Conservation (phyloP, 192 early-diverging fungal genomes). For the Backusella sp. region DNA sequence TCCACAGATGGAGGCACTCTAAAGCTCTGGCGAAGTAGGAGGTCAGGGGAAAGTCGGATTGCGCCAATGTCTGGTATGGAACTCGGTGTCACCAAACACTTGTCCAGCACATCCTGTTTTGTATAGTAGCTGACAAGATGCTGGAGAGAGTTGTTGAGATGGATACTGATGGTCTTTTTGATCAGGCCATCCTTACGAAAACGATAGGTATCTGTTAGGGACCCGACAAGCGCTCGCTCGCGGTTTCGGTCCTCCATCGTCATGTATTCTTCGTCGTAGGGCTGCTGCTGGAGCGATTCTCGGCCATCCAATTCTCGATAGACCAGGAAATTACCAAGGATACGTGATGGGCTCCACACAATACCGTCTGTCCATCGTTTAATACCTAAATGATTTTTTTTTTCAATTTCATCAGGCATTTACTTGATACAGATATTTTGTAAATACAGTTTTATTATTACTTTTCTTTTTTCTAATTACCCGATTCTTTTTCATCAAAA, state of each 20-base stretch:
- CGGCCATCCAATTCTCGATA: slow-evolving; percentile 68
- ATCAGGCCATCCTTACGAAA: slow-evolving; percentile 65
- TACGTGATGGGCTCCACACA: slow-evolving; percentile 81
- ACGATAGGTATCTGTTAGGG: slow-evolving; percentile 52
- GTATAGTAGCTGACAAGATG: slow-evolving; percentile 60
- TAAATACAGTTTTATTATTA: no score
- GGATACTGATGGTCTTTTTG: slow-evolving; percentile 76
- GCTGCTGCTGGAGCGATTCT: not conserved
- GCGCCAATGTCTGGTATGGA: slow-evolving; percentile 42
- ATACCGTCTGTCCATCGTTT: slow-evolving; percentile 88
- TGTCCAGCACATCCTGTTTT: slow-evolving; percentile 53
- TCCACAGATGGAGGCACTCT: slow-evolving; percentile 33
- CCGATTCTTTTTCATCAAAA: slow-evolving; percentile 32
- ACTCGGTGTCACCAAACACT: slow-evolving; percentile 47
- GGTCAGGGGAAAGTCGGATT: slow-evolving; percentile 53
- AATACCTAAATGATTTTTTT: slow-evolving; percentile 46
- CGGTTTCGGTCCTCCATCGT: slow-evolving; percentile 4
- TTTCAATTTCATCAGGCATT: not conserved
- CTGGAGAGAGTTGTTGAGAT: slow-evolving; percentile 57
- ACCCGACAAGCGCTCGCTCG: slow-evolving; percentile 56
- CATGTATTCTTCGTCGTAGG: not conserved
- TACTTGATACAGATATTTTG: not conserved
- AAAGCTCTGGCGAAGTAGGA: slow-evolving; percentile 55
- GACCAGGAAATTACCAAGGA: slow-evolving; percentile 78
- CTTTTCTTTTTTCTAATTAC: not conserved